These are phyloP conservation scores for Prunus campanulata DNA, from an alignment of 306 rosid genomes.

Conservation along the genomic window DNA sequence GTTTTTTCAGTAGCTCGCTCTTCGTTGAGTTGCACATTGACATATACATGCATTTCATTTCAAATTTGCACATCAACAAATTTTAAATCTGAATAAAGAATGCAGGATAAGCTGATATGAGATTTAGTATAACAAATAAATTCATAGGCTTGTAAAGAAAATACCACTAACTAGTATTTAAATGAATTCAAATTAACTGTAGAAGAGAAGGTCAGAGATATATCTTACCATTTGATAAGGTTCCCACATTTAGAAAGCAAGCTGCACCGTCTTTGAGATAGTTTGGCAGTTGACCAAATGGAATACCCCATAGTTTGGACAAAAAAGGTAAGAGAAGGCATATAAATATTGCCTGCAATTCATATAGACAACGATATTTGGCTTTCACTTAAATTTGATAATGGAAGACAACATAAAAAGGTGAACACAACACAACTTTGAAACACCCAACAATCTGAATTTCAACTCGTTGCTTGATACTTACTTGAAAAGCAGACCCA, in stretches of 20 bases:
- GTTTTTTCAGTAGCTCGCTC: too few relatives aligned
- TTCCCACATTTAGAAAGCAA: conserved; percentile 74
- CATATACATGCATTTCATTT: background rate
- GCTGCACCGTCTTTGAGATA: conserved; percentile 88
- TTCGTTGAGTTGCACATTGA: background rate
- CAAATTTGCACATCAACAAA: background rate
- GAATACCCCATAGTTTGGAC: conserved; percentile 88
- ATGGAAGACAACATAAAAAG: background rate
- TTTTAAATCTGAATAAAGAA: background rate
- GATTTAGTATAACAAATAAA: background rate
- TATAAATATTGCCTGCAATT: conserved; percentile 77
- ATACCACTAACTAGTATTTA: background rate
- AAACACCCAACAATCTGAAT: background rate
- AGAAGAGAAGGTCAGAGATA: conserved; percentile 6
- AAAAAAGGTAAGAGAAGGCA: conserved; percentile 73
- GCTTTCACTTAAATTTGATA: conserved; percentile 4
- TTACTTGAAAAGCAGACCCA: conserved; percentile 90
- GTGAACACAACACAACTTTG: background rate
- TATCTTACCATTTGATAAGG: conserved; percentile 62
- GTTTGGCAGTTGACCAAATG: conserved; percentile 75
- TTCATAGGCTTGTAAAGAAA: too few relatives aligned
- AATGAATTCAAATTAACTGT: background rate
- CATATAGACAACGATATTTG: conserved; percentile 21
- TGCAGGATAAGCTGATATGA: background rate
- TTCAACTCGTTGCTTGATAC: conserved; percentile 25